Conservation (phyloP, 257 asterid species). For the Linderniella brevidens region DNA sequence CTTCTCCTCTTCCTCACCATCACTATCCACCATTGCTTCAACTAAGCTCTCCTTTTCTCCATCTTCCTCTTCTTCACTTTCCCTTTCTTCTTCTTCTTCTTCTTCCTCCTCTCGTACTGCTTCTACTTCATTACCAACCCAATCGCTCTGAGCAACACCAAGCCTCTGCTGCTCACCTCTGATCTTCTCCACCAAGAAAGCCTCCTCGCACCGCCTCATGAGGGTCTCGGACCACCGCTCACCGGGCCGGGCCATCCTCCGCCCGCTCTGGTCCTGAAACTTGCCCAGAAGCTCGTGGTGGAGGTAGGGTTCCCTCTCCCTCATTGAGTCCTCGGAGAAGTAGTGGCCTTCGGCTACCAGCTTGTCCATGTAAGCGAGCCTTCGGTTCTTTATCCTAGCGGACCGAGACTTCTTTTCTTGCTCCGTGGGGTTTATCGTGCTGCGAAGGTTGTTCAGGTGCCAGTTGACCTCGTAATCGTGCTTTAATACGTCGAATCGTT, state of each 20-base stretch:
- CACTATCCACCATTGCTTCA: conserved; percentile 14
- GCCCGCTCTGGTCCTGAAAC: conserved; percentile 81
- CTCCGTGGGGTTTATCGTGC: conserved; percentile 52
- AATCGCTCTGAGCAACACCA: conserved; percentile 76
- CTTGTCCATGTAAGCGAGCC: conserved; percentile 79
- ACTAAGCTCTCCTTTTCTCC: conserved; percentile 15
- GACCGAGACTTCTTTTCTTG: conserved; percentile 54
- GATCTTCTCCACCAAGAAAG: conserved; percentile 58
- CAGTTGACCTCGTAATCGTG: conserved; percentile 81
- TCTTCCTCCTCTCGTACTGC: conserved; percentile 23
- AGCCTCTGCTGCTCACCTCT: conserved; percentile 72
- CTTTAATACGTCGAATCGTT: conserved; percentile 45
- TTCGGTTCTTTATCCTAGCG: conserved; percentile 58
- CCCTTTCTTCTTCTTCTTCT: conserved; percentile 25
- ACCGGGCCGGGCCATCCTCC: conserved; percentile 95
- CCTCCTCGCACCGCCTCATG: conserved; percentile 77
- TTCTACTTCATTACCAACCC: conserved; percentile 58
- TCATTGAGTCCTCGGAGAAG: conserved; percentile 94
- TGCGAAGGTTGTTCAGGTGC: conserved; percentile 63
- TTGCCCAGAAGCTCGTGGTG: conserved; percentile 84
- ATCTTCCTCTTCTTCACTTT: conserved; percentile 13
- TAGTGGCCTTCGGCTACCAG: conserved; percentile 45
- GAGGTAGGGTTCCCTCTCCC: conserved; percentile 91
- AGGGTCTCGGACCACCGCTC: conserved; percentile 94
- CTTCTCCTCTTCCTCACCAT: conserved; percentile 1